A percentile compares a stretch with the other conserved stretches of the same genome.
Conservation (phyloP, 306 rosid species). For the Prunus mongolica region DNA sequence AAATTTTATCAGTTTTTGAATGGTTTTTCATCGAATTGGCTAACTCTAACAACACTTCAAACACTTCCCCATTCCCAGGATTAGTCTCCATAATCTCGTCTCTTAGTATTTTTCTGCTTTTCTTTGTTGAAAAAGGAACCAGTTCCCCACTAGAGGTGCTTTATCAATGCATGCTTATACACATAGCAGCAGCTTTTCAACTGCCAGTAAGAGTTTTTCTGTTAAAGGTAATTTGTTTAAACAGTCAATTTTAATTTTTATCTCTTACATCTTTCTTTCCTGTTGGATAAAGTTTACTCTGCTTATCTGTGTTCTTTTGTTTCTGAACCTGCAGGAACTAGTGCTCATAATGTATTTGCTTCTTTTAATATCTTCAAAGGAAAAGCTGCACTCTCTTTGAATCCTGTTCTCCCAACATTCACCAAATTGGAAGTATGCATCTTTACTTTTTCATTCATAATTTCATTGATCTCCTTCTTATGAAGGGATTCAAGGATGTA, state of each 20-base stretch:
- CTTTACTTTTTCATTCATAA: slow-evolving; percentile 2
- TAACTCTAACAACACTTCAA: not conserved
- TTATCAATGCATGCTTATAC: slow-evolving; percentile 22
- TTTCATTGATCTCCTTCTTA: not conserved
- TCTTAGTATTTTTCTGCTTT: not conserved
- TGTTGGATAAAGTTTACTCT: not conserved
- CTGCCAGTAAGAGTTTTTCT: slow-evolving; percentile 39
- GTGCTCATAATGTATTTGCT: slow-evolving; percentile 46
- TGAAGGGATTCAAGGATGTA: not conserved
- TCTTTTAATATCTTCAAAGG: slow-evolving; percentile 78
- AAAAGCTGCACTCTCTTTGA: slow-evolving; percentile 78
- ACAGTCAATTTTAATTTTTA: not conserved
- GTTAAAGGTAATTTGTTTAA: slow-evolving; percentile 46
- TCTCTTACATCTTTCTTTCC: not conserved
- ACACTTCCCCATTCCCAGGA: not conserved
- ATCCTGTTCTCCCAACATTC: slow-evolving; percentile 79
- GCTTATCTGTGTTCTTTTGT: slow-evolving; percentile 7
- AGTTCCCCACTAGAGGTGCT: slow-evolving; percentile 29
- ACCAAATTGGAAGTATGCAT: slow-evolving; percentile 55
- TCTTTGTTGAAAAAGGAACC: slow-evolving; percentile 33
- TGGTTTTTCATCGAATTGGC: not conserved
- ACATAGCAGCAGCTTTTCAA: slow-evolving; percentile 38
- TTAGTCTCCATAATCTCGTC: no score
- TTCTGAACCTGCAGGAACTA: slow-evolving; percentile 43
- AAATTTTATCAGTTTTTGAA: not conserved